A percentile compares a stretch with the other conserved stretches of the same genome.
Conservation (phyloP, 148 eudicot species). For the Camellia sinensis region DNA sequence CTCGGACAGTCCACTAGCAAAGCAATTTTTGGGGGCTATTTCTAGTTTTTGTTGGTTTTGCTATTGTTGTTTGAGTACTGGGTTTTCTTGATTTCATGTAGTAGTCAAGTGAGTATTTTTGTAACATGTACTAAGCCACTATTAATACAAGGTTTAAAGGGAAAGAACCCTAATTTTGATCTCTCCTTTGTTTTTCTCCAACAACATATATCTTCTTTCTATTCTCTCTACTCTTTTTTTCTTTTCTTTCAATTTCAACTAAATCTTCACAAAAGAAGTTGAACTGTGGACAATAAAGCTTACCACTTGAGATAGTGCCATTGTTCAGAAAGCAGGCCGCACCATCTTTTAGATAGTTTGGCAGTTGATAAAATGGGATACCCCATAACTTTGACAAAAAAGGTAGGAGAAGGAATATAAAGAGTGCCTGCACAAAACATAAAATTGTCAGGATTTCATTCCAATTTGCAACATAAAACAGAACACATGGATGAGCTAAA, state of each 20-base stretch:
- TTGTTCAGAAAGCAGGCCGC: constrained; percentile 95
- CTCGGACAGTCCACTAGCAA: no score
- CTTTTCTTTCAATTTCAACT: neutral
- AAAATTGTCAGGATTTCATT: constrained; percentile 1
- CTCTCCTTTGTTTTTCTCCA: no score
- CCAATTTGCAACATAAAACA: neutral
- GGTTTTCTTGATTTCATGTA: neutral
- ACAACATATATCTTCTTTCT: no score
- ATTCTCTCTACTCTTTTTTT: no score
- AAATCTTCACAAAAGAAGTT: neutral
- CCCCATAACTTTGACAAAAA: constrained; percentile 95
- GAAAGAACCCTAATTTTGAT: no score
- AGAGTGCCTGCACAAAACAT: constrained; percentile 62
- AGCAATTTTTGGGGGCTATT: no score
- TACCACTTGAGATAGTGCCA: constrained; percentile 65
- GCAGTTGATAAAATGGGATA: constrained; percentile 83
- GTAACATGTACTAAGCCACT: no score
- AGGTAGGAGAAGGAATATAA: constrained; percentile 91
- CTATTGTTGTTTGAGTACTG: neutral
- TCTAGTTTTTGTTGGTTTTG: neutral
- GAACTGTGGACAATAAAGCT: neutral
- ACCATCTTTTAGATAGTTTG: constrained; percentile 82
- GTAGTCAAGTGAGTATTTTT: no score
- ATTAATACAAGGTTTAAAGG: no score
- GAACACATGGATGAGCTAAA: neutral